Evolutionary conservation across 768 basidiomycete species (phyloP).

Genomic region (Saitozyma podzolica): DNA sequence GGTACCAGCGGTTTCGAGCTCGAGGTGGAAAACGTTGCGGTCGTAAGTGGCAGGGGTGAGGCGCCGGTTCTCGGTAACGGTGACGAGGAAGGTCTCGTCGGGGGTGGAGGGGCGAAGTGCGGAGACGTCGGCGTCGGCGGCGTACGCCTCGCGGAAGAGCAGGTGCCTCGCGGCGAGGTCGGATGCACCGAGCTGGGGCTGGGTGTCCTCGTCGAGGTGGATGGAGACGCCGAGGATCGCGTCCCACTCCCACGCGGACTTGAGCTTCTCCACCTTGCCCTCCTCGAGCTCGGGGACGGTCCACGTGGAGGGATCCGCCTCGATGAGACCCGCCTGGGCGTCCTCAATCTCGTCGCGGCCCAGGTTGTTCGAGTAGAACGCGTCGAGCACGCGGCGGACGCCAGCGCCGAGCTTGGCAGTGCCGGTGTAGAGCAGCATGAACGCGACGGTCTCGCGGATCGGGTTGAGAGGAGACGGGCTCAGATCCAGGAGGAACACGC

Average conservation of each 20-base stretch:
- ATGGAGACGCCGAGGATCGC: constrained; percentile 64
- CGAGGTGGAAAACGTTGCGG: constrained; percentile 98
- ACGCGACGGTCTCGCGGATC: constrained; percentile 70
- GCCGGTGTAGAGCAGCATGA: constrained; percentile 70
- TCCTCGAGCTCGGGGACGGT: constrained; percentile 49
- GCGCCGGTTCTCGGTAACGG: constrained; percentile 88
- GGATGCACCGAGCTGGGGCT: constrained; percentile 79
- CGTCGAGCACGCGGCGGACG: constrained; percentile 48
- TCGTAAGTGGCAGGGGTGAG: constrained; percentile 94
- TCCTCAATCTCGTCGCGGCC: constrained; percentile 60
- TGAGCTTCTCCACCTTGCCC: constrained; percentile 45
- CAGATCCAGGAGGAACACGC: constrained; percentile 53
- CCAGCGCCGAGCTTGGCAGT: constrained; percentile 56
- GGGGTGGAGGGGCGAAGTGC: constrained; percentile 79
- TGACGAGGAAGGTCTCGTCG: constrained; percentile 89
- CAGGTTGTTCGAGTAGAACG: constrained; percentile 50
- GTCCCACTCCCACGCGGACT: constrained; percentile 50
- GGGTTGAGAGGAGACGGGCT: constrained; percentile 54
- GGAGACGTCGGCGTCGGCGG: constrained; percentile 57
- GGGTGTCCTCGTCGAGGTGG: constrained; percentile 55
- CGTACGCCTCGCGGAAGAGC: constrained; percentile 79
- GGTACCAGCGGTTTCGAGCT: constrained; percentile 88
- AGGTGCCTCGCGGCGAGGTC: constrained; percentile 59
- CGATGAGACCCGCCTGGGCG: constrained; percentile 69
- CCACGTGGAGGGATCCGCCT: constrained; percentile 58